Conservation (phyloP, 306 rosid species). For the Rosa persica region DNA sequence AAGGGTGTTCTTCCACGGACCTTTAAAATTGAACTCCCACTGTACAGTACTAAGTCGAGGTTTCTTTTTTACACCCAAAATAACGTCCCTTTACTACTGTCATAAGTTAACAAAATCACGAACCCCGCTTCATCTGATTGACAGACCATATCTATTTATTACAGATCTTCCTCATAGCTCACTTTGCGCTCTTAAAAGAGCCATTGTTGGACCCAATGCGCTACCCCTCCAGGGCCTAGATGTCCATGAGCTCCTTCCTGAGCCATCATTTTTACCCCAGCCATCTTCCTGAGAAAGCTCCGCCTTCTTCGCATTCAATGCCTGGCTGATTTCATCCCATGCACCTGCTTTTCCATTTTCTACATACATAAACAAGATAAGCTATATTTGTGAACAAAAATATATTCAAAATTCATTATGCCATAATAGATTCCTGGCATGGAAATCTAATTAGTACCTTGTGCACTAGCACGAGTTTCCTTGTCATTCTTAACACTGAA, state of each 20-base stretch:
- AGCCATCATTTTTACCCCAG: constrained; percentile 52
- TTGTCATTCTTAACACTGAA: neutral
- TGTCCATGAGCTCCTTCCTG: constrained; percentile 62
- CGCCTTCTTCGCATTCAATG: constrained; percentile 65
- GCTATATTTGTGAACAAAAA: constrained; percentile 7
- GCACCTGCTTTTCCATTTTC: constrained; percentile 60
- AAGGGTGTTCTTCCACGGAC: neutral
- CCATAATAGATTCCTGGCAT: constrained; percentile 2
- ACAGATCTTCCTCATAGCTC: constrained; percentile 37
- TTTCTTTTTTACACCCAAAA: neutral
- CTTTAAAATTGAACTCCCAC: neutral
- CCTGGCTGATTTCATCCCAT: constrained; percentile 85
- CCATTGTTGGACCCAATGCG: constrained; percentile 87
- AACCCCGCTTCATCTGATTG: neutral
- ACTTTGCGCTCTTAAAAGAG: constrained; percentile 60
- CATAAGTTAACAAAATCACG: constrained; percentile 7
- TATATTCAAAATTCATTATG: constrained; percentile 18
- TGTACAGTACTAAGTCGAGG: neutral
- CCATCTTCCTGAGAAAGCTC: constrained; percentile 51
- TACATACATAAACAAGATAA: constrained; percentile 32
- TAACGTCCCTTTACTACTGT: neutral
- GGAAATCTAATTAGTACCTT: constrained; percentile 43
- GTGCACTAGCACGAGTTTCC: constrained; percentile 31
- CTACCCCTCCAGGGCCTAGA: constrained; percentile 69
- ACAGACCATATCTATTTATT: neutral